Conservation (phyloP, 306 rosid genomes). For the Cucurbita argyrosperma region DNA sequence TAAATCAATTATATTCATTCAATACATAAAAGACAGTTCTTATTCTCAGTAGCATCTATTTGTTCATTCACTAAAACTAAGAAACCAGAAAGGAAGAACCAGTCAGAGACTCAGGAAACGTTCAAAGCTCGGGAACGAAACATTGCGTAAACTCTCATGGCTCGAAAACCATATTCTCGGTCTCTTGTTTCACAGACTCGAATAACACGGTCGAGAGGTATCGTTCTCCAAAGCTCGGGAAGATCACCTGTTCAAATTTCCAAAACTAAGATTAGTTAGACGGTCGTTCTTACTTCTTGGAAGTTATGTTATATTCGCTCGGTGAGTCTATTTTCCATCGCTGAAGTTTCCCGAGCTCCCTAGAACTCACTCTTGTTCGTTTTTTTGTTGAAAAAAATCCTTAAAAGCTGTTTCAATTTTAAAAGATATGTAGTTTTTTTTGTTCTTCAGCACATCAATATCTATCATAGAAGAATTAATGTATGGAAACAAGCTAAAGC, state of each 20-base stretch:
- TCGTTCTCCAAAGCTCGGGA: constrained; percentile 6
- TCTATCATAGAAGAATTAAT: background rate
- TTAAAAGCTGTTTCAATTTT: background rate
- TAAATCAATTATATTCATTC: background rate
- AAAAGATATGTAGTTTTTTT: background rate
- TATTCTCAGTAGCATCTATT: background rate
- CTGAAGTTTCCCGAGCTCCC: background rate
- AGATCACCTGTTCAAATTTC: constrained; percentile 6
- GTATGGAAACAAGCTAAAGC: background rate
- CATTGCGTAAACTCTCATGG: background rate
- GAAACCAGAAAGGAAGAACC: too few relatives aligned
- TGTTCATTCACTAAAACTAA: background rate
- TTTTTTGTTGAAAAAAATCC: background rate
- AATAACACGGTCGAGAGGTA: background rate
- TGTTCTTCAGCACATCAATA: background rate
- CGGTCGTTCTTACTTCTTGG: background rate
- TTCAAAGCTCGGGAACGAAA: too few relatives aligned
- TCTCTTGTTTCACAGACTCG: constrained; percentile 5
- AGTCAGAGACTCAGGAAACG: too few relatives aligned
- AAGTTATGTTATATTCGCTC: background rate
- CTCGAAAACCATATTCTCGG: constrained; percentile 3
- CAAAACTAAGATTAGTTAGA: background rate
- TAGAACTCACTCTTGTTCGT: background rate
- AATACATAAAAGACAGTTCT: background rate
- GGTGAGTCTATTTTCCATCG: background rate